Percentiles rank a stretch among this genome's conserved stretches.
These are phyloP conservation scores for Penicillium fimorum DNA, from an alignment of 495 filamentous ascomycete genomes.

Conservation along the genomic window DNA sequence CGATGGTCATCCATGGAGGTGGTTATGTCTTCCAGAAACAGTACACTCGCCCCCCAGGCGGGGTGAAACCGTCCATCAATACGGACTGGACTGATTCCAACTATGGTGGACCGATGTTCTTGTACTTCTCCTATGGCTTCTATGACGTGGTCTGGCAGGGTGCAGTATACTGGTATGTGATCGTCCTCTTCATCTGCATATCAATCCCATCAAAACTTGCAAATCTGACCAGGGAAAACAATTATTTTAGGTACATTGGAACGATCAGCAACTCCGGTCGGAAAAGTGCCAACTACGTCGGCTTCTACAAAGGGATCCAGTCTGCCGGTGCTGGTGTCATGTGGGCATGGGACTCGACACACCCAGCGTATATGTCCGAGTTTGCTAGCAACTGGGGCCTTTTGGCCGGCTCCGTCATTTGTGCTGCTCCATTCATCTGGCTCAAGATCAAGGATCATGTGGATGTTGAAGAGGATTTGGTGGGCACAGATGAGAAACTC, in stretches of 20 bases:
- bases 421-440: slow-evolving; percentile 69
- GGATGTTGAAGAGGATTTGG: slow-evolving; percentile 64
- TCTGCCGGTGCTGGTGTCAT: slow-evolving; percentile 76
- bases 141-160: slow-evolving; percentile 59
- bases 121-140: slow-evolving; percentile 52
- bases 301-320: slow-evolving; percentile 89
- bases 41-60: slow-evolving; percentile 34
- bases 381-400: slow-evolving; percentile 59
- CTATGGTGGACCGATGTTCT: slow-evolving; percentile 46
- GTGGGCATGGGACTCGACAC: slow-evolving; percentile 63
- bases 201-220: not conserved
- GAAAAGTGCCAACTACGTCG: slow-evolving; percentile 80
- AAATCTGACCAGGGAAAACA: not conserved
- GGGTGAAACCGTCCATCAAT: slow-evolving; percentile 8
- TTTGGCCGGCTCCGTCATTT: slow-evolving; percentile 57
- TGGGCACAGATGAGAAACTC: not conserved
- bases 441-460: slow-evolving; percentile 67
- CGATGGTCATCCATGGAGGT: slow-evolving; percentile 46
- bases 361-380: slow-evolving; percentile 53
- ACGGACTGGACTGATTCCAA: slow-evolving; percentile 35
- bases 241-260: slow-evolving; percentile 66
- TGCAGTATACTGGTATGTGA: slow-evolving; percentile 65
- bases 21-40: slow-evolving; percentile 45
- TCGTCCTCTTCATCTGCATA: not conserved
- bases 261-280: slow-evolving; percentile 81